These are phyloP conservation scores for Incumbomyces delicatus DNA, from an alignment of 2,329 filamentous ascomycete species.

Conservation along the genomic window DNA sequence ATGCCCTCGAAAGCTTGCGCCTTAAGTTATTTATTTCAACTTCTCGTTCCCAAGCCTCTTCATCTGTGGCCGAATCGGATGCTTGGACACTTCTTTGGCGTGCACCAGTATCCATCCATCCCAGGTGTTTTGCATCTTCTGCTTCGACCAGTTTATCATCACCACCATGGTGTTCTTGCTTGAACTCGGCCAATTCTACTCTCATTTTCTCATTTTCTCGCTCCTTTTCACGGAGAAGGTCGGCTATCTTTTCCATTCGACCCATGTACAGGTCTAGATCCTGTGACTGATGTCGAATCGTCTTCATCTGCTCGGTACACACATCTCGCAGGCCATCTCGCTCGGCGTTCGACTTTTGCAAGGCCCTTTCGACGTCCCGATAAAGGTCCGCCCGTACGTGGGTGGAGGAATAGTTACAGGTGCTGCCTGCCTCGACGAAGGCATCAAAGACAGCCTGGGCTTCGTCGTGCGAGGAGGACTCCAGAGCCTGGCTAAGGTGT, in stretches of 20 bases:
- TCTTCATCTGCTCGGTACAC: slow-evolving; percentile 3
- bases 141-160: too few species aligned
- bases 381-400: not conserved
- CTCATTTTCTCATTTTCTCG: not conserved
- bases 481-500: not conserved
- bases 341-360: not conserved
- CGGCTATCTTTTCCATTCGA: slow-evolving; percentile 2
- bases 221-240: not conserved
- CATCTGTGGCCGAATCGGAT: not conserved
- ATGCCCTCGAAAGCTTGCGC: slow-evolving; percentile 3
- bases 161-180: not conserved
- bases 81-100: not conserved
- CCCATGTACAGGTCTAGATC: slow-evolving; percentile 2
- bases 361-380: not conserved
- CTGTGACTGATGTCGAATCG: not conserved
- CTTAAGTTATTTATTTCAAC: slow-evolving; percentile 6
- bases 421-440: not conserved
- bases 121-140: not conserved
- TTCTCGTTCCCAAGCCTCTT: slow-evolving; percentile 1
- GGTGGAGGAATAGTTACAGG: not conserved
- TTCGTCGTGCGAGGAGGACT: not conserved
- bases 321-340: slow-evolving; percentile 3
- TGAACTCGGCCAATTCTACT: not conserved
- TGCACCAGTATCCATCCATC: not conserved
- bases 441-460: not conserved